Conservation (phyloP, 2,329 filamentous ascomycete species). For the Penicillium sp. region DNA sequence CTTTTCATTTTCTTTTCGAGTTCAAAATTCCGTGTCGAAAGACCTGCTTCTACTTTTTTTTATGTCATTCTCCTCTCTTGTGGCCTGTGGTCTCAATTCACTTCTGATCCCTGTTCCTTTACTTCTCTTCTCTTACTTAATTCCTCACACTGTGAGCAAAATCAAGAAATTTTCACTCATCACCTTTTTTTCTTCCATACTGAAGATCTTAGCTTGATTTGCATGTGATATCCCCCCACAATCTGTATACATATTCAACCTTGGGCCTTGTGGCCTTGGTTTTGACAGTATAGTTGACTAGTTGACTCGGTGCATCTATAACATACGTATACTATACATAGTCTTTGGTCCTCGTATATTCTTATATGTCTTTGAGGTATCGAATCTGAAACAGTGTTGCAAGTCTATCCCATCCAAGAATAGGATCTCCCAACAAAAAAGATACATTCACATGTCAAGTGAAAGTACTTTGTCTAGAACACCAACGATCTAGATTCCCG, state of each 20-base stretch:
- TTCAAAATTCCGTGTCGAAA: slow-evolving; percentile 19
- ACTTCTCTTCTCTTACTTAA: slow-evolving; percentile 15
- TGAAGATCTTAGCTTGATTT: not conserved
- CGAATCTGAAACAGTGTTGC: not conserved
- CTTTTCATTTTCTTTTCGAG: slow-evolving; percentile 7
- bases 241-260: not conserved
- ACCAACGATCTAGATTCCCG: not conserved
- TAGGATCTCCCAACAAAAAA: not conserved
- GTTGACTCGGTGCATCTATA: not conserved
- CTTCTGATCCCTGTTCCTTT: slow-evolving; percentile 12
- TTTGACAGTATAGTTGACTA: no score
- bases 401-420: not conserved
- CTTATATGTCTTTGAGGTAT: not conserved
- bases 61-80: slow-evolving; percentile 23
- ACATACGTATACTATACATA: not conserved
- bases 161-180: slow-evolving; percentile 11
- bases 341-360: not conserved
- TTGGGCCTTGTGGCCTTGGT: not conserved
- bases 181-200: not conserved
- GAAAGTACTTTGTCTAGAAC: not conserved
- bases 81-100: slow-evolving; percentile 23
- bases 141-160: slow-evolving; percentile 17
- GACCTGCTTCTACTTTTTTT: slow-evolving; percentile 6
- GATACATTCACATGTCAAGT: not conserved
- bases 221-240: slow-evolving; percentile 6